These are phyloP conservation scores for Panaeolus papilionaceus DNA, from an alignment of 768 basidiomycete species.

Conservation along the genomic window DNA sequence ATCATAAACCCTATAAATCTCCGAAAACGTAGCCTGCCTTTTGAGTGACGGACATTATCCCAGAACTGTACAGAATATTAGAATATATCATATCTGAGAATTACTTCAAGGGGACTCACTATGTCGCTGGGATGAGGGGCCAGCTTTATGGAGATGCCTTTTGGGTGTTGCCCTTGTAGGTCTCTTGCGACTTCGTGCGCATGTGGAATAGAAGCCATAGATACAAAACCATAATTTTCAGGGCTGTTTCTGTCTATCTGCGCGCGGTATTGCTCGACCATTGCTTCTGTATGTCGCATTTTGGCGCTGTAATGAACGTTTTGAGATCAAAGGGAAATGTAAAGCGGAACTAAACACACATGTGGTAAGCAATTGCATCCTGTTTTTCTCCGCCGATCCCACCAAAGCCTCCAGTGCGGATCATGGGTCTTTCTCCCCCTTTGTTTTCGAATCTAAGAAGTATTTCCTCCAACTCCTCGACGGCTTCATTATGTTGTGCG, in stretches of 20 bases:
- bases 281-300: conserved; percentile 53
- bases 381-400: conserved; percentile 73
- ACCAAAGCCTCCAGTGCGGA: conserved; percentile 69
- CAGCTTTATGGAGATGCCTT: conserved; percentile 65
- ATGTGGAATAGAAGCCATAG: conserved; percentile 72
- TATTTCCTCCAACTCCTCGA: conserved; percentile 75
- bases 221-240: conserved; percentile 81
- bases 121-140: conserved; percentile 66
- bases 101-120: conserved; percentile 28
- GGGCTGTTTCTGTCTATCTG: conserved; percentile 63
- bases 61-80: conserved; percentile 58
- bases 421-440: conserved; percentile 69
- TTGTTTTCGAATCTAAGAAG: conserved; percentile 78
- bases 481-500: conserved; percentile 77
- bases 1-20: conserved; percentile 68
- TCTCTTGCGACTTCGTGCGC: conserved; percentile 74
- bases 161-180: conserved; percentile 61
- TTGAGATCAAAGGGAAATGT: neutral
- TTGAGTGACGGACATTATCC: conserved; percentile 72
- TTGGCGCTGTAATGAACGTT: conserved; percentile 29
- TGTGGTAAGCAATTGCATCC: conserved; percentile 63
- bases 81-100: neutral
- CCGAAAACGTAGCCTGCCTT: conserved; percentile 55
- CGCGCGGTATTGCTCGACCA: conserved; percentile 63
- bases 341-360: conserved; percentile 22